Evolutionary conservation across 106 monocot genomes (phyloP), one percentile per base, ranked within the genome.

Genomic region (Hemerocallis citrina): DNA sequence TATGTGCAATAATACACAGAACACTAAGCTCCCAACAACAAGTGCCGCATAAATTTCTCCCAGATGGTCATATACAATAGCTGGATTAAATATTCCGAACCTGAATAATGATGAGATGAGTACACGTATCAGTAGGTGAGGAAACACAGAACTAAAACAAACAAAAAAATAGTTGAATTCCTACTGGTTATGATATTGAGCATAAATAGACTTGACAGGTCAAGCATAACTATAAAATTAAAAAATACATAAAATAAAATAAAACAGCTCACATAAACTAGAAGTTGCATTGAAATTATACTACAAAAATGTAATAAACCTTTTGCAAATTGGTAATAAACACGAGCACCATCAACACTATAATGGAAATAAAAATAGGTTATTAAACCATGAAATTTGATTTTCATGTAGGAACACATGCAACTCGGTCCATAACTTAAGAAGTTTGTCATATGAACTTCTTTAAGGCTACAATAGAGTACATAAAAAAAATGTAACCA

Each of bases 21-120:
- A 96, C 57, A 96, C 65, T 57, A 96, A 60, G 72, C 95, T 96
- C 22, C 90, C 95, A 28, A 81, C 42, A n/a, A 84, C 66, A 44
- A 96, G 86, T 58, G 95, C 79, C 28, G 95, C 57, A 68, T 67
- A 87, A 45, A 96, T 96, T 81, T 90, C 95, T 42, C 95, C 95
- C 67, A 96, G 71, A 74, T 96, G 86, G 39, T 96, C 95, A 70
- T 90, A 96, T 13, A 90, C 95, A 62, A 90, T 69, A 60, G 81
- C 76, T 58, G 95, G 95, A 60, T 90, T 52, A 37, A 96, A 81
- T 63, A 96, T 81, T 45, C 79, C 84, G 79, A 90, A 90, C 90
- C 95, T 96, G 49, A 47, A 32, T 27, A 23, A 34, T n/a, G n/a
- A n/a, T n/a, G n/a, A n/a, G n/a, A n/a, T n/a, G n/a, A n/a, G n/a